Base-by-base conservation (phyloP, 2,329 filamentous ascomycete genomes). In the Ambrosiella beaveri region DNA sequence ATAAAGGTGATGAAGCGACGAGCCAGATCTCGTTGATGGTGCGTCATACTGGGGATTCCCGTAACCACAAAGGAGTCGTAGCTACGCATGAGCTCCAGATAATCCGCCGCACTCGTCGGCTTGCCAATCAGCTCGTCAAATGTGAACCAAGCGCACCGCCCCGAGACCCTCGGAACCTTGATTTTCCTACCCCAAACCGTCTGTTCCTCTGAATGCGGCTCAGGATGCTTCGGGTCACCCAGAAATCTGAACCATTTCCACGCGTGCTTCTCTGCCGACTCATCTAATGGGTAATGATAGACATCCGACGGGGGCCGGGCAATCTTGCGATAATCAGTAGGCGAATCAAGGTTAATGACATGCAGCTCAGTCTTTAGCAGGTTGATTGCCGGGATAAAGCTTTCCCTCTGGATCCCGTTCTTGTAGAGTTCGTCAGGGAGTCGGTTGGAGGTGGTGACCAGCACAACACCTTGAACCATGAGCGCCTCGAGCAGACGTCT, bases 301-400 rank as follows among this genome's bases (percentile, higher is more conserved):
- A 98, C 93, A 41, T 88, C 91, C 0, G 88, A 94, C 0, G 90
- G 85, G 1, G 93, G 93, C 0, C 93, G 82, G 1, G 91, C 88
- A 59, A 98, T 94, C 71, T 96, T 97, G 66, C 93, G 88, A 73
- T 98, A 98, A 71, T 98, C 93, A 41, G 90, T 98, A 3, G 85
- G 83, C 1, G 89, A 95, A 73, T 98, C 87, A 60, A 98, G 82
- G 70, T 96, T 96, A 65, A 98, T 86, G 53, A 97, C 88, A 57
- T 86, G 83, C 7, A 98, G 79, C 1, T 84, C 81, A 44, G 76
- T 79, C 69, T 96, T 91, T 50, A 98, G 81, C 3, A 98, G 82
- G 62, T 90, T 85, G 67, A 98, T 98, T 63, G 91, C 95, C 0
- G 93, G 93, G 55, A 98, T 80, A 68, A 98, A 98, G 6, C 88